Base-by-base conservation (phyloP, 495 filamentous ascomycete genomes). In the Chlorociboria aeruginascens region DNA sequence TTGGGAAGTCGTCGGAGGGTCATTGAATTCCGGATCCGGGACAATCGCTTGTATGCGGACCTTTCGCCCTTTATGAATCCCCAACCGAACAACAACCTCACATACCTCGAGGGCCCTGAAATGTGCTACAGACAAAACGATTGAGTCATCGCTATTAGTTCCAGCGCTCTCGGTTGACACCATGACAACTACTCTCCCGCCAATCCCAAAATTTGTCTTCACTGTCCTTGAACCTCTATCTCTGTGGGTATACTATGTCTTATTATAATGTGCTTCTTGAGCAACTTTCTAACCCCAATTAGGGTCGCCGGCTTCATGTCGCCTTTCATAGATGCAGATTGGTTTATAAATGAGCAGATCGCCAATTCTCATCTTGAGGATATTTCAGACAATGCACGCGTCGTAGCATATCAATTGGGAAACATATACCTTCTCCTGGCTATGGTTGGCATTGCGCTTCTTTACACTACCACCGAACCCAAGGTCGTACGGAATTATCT, bases 401-500 rank as follows among this genome's bases (percentile, higher is more conserved):
- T 72, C 14, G 58, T 69, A 3, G 64, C 68, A 8, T 59, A 55
- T 14, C 71, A 57, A 46, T 67, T 86, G 0, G 81, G 76, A 37
- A 86, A 87, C 54, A 58, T 76, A 10, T 89, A 85, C 57, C 69
- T 71, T 3, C 68, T 86, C 3, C 66, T 83, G n/a, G 77, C 72
- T 48, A 56, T 86, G 28, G 58, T 86, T 3, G 80, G 73, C 6
- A 58, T 84, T 7, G 66, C 65, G 8, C 67, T 86, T 8, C 62
- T 83, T 3, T 75, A 82, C 54, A 66, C 73, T 6, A 83, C 77
- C 1, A 75, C 67, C 8, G 82, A 86, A 59, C 60, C 74, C 29
- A 76, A 64, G 41, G 81, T 86, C 0, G 70, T 86, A 11, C 69
- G 75, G 36, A 83, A 78, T 55, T 87, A 85, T 58, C 61, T 88